Conservation (phyloP, 306 rosid species). For the Ammopiptanthus mongolicus region DNA sequence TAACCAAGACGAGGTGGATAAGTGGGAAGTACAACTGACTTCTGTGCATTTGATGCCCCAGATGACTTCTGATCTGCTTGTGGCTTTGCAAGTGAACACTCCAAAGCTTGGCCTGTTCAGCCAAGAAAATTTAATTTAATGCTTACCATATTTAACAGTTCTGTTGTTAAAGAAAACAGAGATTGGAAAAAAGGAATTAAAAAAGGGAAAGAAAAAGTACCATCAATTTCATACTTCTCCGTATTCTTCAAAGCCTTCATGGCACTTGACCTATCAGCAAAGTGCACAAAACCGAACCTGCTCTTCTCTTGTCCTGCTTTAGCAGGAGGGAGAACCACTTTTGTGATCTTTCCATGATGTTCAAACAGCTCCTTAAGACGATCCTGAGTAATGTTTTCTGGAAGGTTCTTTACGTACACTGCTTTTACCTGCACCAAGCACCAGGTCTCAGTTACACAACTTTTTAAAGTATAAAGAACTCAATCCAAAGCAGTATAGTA, state of each 20-base stretch:
- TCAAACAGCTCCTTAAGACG: conserved; percentile 44
- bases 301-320: conserved; percentile 62
- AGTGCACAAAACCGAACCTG: conserved; percentile 76
- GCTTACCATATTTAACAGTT: background rate
- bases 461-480: background rate
- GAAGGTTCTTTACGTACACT: conserved; percentile 65
- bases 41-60: conserved; percentile 35
- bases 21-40: conserved; percentile 38
- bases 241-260: conserved; percentile 59
- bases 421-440: conserved; percentile 57
- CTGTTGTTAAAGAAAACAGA: background rate
- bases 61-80: conserved; percentile 57
- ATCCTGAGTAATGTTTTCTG: conserved; percentile 54
- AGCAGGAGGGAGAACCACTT: conserved; percentile 70
- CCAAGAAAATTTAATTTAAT: background rate
- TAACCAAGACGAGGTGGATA: conserved; percentile 53
- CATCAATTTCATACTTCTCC: conserved; percentile 66
- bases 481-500: background rate
- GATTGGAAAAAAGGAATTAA: background rate
- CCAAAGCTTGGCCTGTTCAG: conserved; percentile 60
- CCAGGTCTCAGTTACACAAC: conserved; percentile 5
- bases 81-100: conserved; percentile 71
- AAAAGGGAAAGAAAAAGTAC: conserved; percentile 26
- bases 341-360: conserved; percentile 67
- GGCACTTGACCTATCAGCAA: conserved; percentile 60